Conservation (phyloP, 805 yeast genomes). For the Candida endomychidarum region DNA sequence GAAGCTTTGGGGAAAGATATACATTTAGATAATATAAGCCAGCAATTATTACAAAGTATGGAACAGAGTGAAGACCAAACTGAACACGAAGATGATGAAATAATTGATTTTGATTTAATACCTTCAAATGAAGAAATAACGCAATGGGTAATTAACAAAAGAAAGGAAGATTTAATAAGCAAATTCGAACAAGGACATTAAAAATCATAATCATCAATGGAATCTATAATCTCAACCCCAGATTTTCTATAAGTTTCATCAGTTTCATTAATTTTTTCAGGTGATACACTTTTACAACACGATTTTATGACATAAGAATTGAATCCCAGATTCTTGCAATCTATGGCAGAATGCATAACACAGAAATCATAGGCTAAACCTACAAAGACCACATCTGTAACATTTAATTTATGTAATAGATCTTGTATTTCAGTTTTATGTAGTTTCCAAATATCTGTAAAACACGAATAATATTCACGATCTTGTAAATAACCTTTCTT, state of each 20-base stretch:
- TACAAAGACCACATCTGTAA: constrained; percentile 65
- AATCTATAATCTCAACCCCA: constrained; percentile 31
- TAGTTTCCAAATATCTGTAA: constrained; percentile 73
- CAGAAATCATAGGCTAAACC: constrained; percentile 90
- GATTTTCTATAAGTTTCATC: constrained; percentile 31
- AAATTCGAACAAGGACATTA: constrained; percentile 22
- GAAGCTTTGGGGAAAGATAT: not conserved
- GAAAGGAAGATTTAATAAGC: constrained; percentile 42
- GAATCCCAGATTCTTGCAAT: constrained; percentile 62
- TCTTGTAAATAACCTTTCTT: constrained; percentile 71
- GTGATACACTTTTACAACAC: constrained; percentile 56
- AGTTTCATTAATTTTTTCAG: constrained; percentile 36
- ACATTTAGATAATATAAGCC: constrained; percentile 4
- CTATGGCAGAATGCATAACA: constrained; percentile 74
- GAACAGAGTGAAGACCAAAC: not conserved
- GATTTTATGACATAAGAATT: constrained; percentile 59
- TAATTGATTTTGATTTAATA: not conserved
- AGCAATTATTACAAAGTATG: constrained; percentile 2
- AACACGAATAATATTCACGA: constrained; percentile 86
- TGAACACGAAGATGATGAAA: not conserved
- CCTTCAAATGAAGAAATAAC: constrained; percentile 37
- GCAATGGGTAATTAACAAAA: constrained; percentile 44
- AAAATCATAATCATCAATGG: constrained; percentile 12
- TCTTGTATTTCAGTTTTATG: constrained; percentile 65
- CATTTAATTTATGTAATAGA: constrained; percentile 44